Conservation (phyloP, 1,284 basidiomycete species). For the Mixia osmundae region DNA sequence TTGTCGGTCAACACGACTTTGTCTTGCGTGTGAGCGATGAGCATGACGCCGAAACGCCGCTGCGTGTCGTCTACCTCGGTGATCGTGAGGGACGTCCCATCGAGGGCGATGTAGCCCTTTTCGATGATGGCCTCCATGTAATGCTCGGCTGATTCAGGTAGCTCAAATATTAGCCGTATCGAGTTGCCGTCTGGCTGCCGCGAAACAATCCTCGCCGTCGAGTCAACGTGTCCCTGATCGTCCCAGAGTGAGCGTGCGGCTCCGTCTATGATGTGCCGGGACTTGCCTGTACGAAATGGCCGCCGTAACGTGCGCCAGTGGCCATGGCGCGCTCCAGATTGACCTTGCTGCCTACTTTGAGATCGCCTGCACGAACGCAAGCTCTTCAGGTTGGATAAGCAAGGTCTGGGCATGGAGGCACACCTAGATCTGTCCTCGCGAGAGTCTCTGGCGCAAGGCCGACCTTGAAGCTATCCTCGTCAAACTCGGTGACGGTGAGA, state of each 20-base stretch:
- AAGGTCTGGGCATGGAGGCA: constrained; percentile 13
- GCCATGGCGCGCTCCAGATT: constrained; percentile 93
- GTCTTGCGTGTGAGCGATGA: constrained; percentile 80
- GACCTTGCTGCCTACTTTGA: constrained; percentile 53
- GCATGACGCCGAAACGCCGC: constrained; percentile 69
- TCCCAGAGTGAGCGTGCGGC: background rate
- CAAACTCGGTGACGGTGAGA: constrained; percentile 72
- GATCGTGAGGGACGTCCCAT: constrained; percentile 80
- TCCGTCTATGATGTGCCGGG: background rate
- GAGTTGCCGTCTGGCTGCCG: constrained; percentile 63
- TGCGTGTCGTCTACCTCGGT: constrained; percentile 51
- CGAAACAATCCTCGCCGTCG: constrained; percentile 48
- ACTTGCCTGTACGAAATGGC: constrained; percentile 83
- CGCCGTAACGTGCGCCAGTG: constrained; percentile 73
- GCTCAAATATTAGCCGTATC: constrained; percentile 50
- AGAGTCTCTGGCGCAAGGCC: constrained; percentile 92
- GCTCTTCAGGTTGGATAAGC: background rate
- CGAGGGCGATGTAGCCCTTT: constrained; percentile 91
- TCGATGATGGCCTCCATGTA: constrained; percentile 55
- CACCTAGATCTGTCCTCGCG: constrained; percentile 69
- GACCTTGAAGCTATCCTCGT: constrained; percentile 66
- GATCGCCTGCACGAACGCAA: constrained; percentile 34
- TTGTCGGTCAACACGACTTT: constrained; percentile 67
- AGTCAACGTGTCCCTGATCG: constrained; percentile 74
- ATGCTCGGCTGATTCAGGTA: constrained; percentile 36